These are phyloP conservation scores for Colletotrichum brevisporum DNA, from an alignment of 2,329 filamentous ascomycete genomes.

Conservation along the genomic window DNA sequence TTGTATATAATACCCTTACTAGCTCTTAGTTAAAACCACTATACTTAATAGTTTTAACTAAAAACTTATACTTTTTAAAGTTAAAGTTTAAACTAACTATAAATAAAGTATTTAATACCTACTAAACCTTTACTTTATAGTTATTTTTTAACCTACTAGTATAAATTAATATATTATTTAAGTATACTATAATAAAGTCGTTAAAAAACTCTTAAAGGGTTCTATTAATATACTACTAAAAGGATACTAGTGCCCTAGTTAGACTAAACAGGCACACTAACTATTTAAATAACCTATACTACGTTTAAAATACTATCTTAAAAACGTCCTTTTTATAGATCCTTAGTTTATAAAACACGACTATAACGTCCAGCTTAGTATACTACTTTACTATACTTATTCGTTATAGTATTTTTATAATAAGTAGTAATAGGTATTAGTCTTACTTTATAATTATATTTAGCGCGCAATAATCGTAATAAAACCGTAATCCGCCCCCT, in stretches of 20 bases:
- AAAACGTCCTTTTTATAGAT: constrained; percentile 50
- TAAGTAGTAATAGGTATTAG: not conserved
- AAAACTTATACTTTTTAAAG: constrained; percentile 7
- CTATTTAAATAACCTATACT: constrained; percentile 52
- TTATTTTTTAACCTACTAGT: constrained; percentile 28
- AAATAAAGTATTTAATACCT: not conserved
- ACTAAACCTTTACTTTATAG: not conserved
- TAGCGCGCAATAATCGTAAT: not conserved
- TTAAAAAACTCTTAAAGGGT: constrained; percentile 41
- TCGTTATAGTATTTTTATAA: not conserved
- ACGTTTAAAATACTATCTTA: constrained; percentile 51
- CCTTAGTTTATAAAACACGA: constrained; percentile 49
- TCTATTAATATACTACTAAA: constrained; percentile 43
- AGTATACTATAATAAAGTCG: constrained; percentile 41
- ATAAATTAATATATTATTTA: constrained; percentile 42
- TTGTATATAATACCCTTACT: not conserved
- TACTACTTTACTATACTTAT: not conserved
- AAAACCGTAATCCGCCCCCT: not conserved
- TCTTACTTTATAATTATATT: not conserved
- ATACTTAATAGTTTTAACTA: constrained; percentile 13
- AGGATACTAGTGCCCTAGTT: constrained; percentile 40
- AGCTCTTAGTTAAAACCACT: constrained; percentile 2
- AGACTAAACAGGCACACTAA: constrained; percentile 48
- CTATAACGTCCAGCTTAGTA: constrained; percentile 40
- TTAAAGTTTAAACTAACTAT: not conserved